A percentile compares a stretch with the other conserved stretches of the same genome.
These are phyloP conservation scores for Fusarium sp. DNA, from an alignment of 2,329 filamentous ascomycete genomes.

Conservation along the genomic window DNA sequence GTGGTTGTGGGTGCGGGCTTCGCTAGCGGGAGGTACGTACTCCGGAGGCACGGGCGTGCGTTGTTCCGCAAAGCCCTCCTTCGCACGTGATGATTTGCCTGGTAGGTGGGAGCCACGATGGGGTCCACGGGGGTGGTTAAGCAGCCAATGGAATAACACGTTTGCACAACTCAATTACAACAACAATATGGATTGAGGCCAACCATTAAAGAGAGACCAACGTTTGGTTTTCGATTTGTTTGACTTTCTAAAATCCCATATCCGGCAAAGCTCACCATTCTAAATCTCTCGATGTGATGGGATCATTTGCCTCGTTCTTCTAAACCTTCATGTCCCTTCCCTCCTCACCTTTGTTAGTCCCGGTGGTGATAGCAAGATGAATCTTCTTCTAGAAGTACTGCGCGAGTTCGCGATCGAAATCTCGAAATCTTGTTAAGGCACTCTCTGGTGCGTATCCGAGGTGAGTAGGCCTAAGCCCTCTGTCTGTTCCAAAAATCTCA, in stretches of 20 bases:
- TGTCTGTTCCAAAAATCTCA: slow-evolving; percentile 4
- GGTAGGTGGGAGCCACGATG: not conserved
- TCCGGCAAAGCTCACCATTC: not conserved
- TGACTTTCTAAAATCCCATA: not conserved
- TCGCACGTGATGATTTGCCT: slow-evolving; percentile 24
- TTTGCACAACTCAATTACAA: not conserved
- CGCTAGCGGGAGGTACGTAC: slow-evolving; percentile 52
- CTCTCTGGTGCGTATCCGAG: not conserved
- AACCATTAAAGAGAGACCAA: not conserved
- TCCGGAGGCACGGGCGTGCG: slow-evolving; percentile 44
- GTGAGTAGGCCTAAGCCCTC: slow-evolving; percentile 19
- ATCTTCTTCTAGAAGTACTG: slow-evolving; percentile 4
- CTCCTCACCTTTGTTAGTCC: not conserved
- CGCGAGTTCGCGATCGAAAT: slow-evolving; percentile 1
- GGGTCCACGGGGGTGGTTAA: not conserved
- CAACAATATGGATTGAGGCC: not conserved
- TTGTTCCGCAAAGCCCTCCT: slow-evolving; percentile 43
- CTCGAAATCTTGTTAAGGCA: slow-evolving; percentile 12
- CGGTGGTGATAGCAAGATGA: slow-evolving; percentile 20
- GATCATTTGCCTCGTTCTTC: not conserved
- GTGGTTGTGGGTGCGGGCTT: slow-evolving; percentile 54
- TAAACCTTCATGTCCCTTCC: not conserved
- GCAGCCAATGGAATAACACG: slow-evolving; percentile 26
- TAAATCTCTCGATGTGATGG: not conserved
- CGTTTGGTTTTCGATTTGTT: not conserved